Evolutionary conservation across 495 filamentous ascomycete genomes (phyloP).

Genomic region (Aspergillus affinis): DNA sequence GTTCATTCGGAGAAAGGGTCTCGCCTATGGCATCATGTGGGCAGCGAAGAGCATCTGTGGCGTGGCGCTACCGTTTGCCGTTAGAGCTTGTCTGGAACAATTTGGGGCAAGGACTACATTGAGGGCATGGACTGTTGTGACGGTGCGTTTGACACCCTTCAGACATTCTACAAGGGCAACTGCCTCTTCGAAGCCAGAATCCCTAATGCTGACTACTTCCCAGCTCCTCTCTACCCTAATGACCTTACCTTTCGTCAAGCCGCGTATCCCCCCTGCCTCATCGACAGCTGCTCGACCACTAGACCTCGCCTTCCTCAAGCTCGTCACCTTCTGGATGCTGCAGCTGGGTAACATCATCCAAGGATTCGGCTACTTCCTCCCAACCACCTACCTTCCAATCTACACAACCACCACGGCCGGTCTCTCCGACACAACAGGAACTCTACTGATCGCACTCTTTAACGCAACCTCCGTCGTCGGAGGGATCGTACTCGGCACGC

Average conservation of each 20-base stretch:
- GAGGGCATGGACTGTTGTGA: conserved; percentile 50
- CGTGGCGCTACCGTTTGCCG: conserved; percentile 52
- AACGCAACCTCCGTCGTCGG: conserved; percentile 59
- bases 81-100: conserved; percentile 48
- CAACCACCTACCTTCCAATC: conserved; percentile 62
- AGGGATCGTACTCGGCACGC: conserved; percentile 55
- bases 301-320: conserved; percentile 48
- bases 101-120: conserved; percentile 59
- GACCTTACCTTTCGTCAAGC: conserved; percentile 56
- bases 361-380: conserved; percentile 67
- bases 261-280: conserved; percentile 50
- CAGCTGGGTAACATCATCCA: conserved; percentile 59
- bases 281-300: conserved; percentile 34
- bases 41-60: conserved; percentile 52
- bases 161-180: neutral
- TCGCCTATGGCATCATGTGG: conserved; percentile 57
- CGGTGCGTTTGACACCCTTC: conserved; percentile 22
- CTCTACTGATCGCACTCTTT: conserved; percentile 54
- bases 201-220: neutral
- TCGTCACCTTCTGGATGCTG: conserved; percentile 53
- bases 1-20: conserved; percentile 53
- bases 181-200: neutral
- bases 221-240: conserved; percentile 50
- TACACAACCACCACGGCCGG: conserved; percentile 53
- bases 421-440: conserved; percentile 44